Percentiles rank a stretch among this genome's conserved stretches.
These are phyloP conservation scores for Beauveria sp. DNA, from an alignment of 2,329 filamentous ascomycete species.

Conservation along the genomic window DNA sequence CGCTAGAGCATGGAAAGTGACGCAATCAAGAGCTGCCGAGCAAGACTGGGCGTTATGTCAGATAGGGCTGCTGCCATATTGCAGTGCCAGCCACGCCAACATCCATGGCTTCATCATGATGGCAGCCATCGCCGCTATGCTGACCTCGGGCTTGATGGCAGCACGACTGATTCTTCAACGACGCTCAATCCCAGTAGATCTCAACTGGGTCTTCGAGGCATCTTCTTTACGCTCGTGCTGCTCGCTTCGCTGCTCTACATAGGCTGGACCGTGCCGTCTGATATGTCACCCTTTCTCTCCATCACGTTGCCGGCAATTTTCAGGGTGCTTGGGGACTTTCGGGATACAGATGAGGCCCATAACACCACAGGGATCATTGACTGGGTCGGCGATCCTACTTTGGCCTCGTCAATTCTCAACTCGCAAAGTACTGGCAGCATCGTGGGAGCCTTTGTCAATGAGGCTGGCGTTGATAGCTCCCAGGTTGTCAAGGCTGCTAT, in stretches of 20 bases:
- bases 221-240: slow-evolving; percentile 18
- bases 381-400: too few species aligned
- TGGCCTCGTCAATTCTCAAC: too few species aligned
- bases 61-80: too few species aligned
- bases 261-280: slow-evolving; percentile 11
- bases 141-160: slow-evolving; percentile 13
- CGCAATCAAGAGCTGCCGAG: too few species aligned
- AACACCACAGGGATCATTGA: too few species aligned
- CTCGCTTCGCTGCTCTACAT: slow-evolving; percentile 13
- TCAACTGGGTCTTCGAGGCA: slow-evolving; percentile 18
- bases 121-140: slow-evolving; percentile 12
- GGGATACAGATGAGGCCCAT: too few species aligned
- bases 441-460: slow-evolving; percentile 1
- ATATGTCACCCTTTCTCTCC: too few species aligned
- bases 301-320: too few species aligned
- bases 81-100: slow-evolving; percentile 4
- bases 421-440: not conserved
- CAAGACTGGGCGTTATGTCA: too few species aligned
- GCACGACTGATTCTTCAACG: slow-evolving; percentile 11
- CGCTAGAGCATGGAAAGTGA: too few species aligned
- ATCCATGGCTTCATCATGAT: slow-evolving; percentile 17
- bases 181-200: slow-evolving; percentile 1
- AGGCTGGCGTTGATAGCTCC: not conserved
- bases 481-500: slow-evolving; percentile 7
- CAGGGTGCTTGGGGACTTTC: too few species aligned